phyloP scores from a whole-genome alignment of 805 yeast species.

The Diddensiella caesifluorescens region DNA sequence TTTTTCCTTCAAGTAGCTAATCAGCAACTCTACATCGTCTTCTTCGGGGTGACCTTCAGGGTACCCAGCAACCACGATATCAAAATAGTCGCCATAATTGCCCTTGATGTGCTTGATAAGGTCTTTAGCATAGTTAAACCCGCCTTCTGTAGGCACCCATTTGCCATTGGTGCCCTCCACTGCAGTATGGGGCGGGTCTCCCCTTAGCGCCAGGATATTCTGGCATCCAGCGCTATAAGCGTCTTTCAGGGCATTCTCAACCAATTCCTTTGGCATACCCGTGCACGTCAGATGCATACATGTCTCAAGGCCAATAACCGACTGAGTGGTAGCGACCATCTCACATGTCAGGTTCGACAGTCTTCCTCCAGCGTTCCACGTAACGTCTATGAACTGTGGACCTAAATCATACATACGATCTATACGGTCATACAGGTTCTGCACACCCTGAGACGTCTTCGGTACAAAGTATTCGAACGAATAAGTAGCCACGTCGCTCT shows the following conservation, averaged over 20 bases:
- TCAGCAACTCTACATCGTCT: constrained; percentile 45
- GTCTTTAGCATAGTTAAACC: constrained; percentile 84
- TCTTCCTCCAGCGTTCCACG: constrained; percentile 99
- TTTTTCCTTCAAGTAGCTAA: constrained; percentile 71
- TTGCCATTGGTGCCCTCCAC: constrained; percentile 24
- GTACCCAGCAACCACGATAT: constrained; percentile 94
- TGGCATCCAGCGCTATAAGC: constrained; percentile 93
- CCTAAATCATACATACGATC: constrained; percentile 91
- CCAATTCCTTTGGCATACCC: constrained; percentile 75
- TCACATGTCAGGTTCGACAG: constrained; percentile 80
- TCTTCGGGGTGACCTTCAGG: constrained; percentile 98
- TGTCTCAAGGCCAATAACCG: constrained; percentile 86
- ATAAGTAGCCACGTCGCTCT: constrained; percentile 53
- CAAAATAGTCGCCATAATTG: constrained; percentile 82
- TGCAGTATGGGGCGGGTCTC: constrained; percentile 79
- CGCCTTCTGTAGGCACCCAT: constrained; percentile 52
- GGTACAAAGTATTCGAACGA: constrained; percentile 98
- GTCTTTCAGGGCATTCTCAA: constrained; percentile 76
- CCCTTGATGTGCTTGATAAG: constrained; percentile 68
- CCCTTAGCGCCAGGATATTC: constrained; percentile 88
- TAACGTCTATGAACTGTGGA: constrained; percentile 90
- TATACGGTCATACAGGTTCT: constrained; percentile 92
- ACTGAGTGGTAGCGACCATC: constrained; percentile 84
- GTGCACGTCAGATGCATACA: constrained; percentile 98
- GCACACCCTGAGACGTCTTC: constrained; percentile 94